Percentiles rank a stretch among this genome's conserved stretches.
Evolutionary conservation across 192 early-diverging fungal genomes (phyloP).

Genomic region (Rhizoclosmatium sp.): DNA sequence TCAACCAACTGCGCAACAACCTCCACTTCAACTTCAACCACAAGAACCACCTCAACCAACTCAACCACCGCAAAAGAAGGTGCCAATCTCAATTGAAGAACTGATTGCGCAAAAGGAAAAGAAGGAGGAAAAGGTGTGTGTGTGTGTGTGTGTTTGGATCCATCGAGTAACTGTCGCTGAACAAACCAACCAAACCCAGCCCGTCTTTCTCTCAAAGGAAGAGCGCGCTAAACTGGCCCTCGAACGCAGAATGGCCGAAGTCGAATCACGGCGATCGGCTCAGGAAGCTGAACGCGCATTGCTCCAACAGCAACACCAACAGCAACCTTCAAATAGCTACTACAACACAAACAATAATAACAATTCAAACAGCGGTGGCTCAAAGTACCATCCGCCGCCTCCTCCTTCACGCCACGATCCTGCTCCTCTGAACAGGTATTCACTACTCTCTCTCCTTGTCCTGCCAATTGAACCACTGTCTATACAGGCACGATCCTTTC

Average conservation of each 20-base stretch:
- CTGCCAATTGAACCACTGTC: not conserved
- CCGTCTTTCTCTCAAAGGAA: constrained; percentile 90
- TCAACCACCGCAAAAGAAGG: constrained; percentile 39
- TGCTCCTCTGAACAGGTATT: not conserved
- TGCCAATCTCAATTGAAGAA: constrained; percentile 82
- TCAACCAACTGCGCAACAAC: constrained; percentile 3
- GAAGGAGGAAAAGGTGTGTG: constrained; percentile 67
- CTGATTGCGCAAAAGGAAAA: constrained; percentile 65
- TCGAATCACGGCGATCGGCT: constrained; percentile 69
- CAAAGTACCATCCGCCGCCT: constrained; percentile 19
- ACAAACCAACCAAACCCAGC: constrained; percentile 42
- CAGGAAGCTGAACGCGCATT: constrained; percentile 70
- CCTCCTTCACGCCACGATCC: constrained; percentile 14
- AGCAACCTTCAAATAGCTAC: not conserved
- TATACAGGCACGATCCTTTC: constrained; percentile 27
- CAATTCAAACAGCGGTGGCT: too few species aligned
- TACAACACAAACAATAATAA: not conserved
- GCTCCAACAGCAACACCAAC: not conserved
- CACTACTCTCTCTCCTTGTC: too few species aligned
- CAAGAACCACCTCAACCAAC: constrained; percentile 4
- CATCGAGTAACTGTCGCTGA: not conserved
- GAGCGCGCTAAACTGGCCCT: constrained; percentile 88
- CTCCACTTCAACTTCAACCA: not conserved
- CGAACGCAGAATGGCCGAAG: constrained; percentile 81
- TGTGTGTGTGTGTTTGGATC: constrained; percentile 54